Evolutionary conservation across 225 moss, liverwort and hornwort species (phyloP).

Genomic region (Thuidium tamariscinum): DNA sequence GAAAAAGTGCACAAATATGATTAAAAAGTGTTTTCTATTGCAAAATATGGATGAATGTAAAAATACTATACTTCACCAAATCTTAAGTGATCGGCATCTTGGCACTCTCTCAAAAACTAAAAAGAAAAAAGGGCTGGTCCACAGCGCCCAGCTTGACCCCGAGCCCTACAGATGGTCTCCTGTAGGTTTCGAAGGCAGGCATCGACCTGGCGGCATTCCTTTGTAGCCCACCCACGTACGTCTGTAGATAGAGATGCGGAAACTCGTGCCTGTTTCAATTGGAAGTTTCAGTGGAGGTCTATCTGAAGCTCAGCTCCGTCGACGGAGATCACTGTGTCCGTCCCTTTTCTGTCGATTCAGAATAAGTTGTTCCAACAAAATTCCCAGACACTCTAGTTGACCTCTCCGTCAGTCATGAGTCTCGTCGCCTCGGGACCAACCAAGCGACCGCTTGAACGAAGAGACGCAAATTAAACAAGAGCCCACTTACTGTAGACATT

Average conservation of each 20-base stretch:
- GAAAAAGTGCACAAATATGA: no score
- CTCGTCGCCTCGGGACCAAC: not conserved
- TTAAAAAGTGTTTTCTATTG: no score
- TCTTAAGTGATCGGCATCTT: no score
- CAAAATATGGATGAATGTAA: no score
- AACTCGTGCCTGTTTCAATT: not conserved
- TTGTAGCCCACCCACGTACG: not conserved
- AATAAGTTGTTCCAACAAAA: not conserved
- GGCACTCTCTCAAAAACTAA: no score
- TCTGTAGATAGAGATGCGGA: not conserved
- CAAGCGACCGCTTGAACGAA: not conserved
- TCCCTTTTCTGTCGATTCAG: not conserved
- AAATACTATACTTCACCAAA: no score
- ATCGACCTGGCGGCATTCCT: not conserved
- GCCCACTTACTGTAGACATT: not conserved
- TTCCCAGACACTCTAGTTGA: not conserved
- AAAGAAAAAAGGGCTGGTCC: no score
- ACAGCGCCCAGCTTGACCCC: not conserved
- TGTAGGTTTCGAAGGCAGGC: not conserved
- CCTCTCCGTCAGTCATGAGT: not conserved
- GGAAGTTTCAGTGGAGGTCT: not conserved
- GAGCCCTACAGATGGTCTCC: not conserved
- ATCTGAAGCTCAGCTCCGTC: not conserved
- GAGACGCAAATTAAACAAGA: not conserved
- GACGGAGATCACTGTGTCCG: no score